Evolutionary conservation across 148 eudicot species (phyloP).

Genomic region (Linanthus parryae): DNA sequence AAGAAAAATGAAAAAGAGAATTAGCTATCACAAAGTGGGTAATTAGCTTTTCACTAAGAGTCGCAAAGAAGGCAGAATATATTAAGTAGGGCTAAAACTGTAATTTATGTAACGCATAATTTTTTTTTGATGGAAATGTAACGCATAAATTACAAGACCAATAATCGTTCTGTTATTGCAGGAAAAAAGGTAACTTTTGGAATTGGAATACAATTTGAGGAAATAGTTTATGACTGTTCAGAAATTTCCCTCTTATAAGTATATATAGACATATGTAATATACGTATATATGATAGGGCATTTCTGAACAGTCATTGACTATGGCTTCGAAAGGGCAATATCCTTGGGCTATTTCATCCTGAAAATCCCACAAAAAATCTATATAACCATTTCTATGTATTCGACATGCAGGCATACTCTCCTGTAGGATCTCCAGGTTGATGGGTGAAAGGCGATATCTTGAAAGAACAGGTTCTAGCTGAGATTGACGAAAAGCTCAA

Average conservation of each 20-base stretch:
- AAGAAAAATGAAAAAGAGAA: too few relatives aligned
- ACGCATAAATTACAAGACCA: too few relatives aligned
- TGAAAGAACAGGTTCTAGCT: conserved; percentile 29
- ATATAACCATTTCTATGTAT: not conserved
- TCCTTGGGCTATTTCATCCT: not conserved
- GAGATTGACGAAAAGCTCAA: conserved; percentile 30
- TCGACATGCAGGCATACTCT: conserved; percentile 25
- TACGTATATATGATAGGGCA: not conserved
- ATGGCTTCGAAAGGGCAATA: too few relatives aligned
- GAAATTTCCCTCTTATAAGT: too few relatives aligned
- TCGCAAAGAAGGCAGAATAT: too few relatives aligned
- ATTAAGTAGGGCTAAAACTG: too few relatives aligned
- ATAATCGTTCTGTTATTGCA: not conserved
- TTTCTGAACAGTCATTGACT: too few relatives aligned
- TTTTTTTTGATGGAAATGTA: too few relatives aligned
- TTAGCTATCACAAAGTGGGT: too few relatives aligned
- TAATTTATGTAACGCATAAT: too few relatives aligned
- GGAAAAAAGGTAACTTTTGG: not conserved
- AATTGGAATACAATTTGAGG: not conserved
- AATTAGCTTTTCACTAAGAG: too few relatives aligned
- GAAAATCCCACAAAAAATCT: not conserved
- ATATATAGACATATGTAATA: not conserved
- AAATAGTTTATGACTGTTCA: too few relatives aligned
- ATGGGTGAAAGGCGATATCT: conserved; percentile 24
- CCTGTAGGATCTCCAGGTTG: conserved; percentile 61